Evolutionary conservation across 2,329 filamentous ascomycete genomes (phyloP).

Genomic region (Penicillium sp.): DNA sequence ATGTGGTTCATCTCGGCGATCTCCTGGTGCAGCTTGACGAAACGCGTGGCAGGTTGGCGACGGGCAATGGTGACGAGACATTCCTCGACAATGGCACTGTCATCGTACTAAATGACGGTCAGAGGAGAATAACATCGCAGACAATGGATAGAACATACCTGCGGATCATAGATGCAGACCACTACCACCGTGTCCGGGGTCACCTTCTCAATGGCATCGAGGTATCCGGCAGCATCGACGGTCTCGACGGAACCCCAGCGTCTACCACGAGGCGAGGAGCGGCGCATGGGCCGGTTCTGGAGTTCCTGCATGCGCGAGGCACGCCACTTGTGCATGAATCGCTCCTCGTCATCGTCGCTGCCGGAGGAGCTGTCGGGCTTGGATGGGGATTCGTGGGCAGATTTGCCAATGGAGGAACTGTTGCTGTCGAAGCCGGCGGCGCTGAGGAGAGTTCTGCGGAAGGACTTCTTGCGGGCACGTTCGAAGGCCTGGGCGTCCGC

Average conservation of each 20-base stretch:
- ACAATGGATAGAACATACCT: constrained; percentile 53
- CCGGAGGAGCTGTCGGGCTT: constrained; percentile 19
- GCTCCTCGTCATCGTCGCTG: constrained; percentile 65
- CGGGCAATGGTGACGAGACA: constrained; percentile 70
- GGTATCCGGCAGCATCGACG: constrained; percentile 84
- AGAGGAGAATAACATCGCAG: background rate
- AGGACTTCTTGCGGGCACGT: constrained; percentile 45
- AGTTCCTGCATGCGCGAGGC: constrained; percentile 74
- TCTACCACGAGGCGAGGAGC: constrained; percentile 69
- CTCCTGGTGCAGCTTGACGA: constrained; percentile 84
- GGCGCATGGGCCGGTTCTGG: constrained; percentile 60
- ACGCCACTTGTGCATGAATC: constrained; percentile 80
- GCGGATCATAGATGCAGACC: constrained; percentile 85
- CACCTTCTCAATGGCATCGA: constrained; percentile 95
- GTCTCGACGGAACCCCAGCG: constrained; percentile 73
- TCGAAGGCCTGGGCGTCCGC: constrained; percentile 49
- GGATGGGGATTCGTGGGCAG: constrained; percentile 22
- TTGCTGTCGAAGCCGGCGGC: constrained; percentile 32
- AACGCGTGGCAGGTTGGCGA: constrained; percentile 66
- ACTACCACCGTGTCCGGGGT: constrained; percentile 75
- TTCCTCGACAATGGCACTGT: constrained; percentile 72
- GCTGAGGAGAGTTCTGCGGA: constrained; percentile 41
- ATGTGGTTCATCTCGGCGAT: constrained; percentile 93
- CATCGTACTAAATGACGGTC: constrained; percentile 57
- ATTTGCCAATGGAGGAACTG: constrained; percentile 22